Evolutionary conservation across 208 protist species (phyloP), one percentile per base, ranked within the genome.

Genomic region (Leptomonas pyrrhocoris): DNA sequence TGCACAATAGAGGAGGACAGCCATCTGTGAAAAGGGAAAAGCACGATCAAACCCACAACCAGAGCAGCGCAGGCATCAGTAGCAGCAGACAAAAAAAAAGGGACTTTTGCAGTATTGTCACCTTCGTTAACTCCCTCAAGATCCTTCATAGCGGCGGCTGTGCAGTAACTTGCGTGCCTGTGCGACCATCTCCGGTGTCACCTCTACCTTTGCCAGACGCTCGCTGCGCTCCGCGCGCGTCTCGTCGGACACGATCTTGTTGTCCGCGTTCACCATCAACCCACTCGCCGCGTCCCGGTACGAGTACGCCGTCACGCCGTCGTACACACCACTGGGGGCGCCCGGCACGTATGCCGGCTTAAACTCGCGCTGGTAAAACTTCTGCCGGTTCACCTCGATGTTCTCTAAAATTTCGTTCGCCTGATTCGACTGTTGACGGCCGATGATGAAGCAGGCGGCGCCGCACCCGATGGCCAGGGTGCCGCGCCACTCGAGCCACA

Each of bases 381-480:
- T 75, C 64, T 86, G 87, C 8, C 90, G 82, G 49, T 95, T 95
- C 19, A 95, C 62, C 54, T 95, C 90, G 67, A 92, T 92, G 68
- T 92, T 95, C n/a, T 95, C 90, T 36, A 95, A 70, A 58, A 95
- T 83, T 18, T 90, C 74, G 51, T 95, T 90, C 4, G 84, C 85
- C 21, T 60, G 65, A 42, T 83, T 87, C 23, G 81, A 76, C 76
- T 95, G 85, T 30, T 73, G 61, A 3, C 77, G 74, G 7, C 84
- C 80, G 6, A 90, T 59, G 15, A 84, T 57, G 28, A 92, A 81
- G 36, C 76, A 46, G 16, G 74, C 75, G 18, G 55, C 61, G 42
- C 81, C 88, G 25, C 79, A 64, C n/a, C 73, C 38, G n/a, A 87
- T 45, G 45, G 88, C 68, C 21, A 93, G 28, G 19, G 83, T 85